phyloP scores from a whole-genome alignment of 306 rosid genomes.

The Urtica urens region DNA sequence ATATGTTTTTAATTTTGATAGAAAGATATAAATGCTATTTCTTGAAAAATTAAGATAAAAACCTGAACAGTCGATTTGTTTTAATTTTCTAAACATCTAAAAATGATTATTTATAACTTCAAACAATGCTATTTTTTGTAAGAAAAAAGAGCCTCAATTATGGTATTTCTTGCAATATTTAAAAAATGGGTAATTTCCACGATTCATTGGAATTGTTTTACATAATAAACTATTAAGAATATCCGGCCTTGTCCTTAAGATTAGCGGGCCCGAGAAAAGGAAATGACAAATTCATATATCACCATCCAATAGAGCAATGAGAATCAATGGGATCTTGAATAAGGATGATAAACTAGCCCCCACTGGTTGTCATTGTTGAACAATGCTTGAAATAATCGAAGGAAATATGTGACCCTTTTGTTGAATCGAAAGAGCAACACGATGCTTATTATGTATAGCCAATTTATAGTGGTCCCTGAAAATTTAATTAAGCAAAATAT shows the following conservation, averaged over 20 bases:
- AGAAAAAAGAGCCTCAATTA: too few species aligned
- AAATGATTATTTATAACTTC: too few species aligned
- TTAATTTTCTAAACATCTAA: too few species aligned
- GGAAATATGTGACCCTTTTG: conserved; percentile 21
- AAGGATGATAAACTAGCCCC: conserved; percentile 38
- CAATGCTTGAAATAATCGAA: conserved; percentile 32
- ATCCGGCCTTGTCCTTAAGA: background rate
- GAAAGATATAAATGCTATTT: too few species aligned
- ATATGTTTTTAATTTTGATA: too few species aligned
- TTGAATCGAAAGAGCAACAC: conserved; percentile 16
- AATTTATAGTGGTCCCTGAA: conserved; percentile 36
- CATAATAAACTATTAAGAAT: background rate
- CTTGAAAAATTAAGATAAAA: too few species aligned
- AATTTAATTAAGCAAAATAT: conserved; percentile 3
- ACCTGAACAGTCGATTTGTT: too few species aligned
- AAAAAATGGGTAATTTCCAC: too few species aligned
- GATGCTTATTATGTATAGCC: conserved; percentile 15
- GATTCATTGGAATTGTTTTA: too few species aligned
- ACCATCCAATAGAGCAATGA: conserved; percentile 40
- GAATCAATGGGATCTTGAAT: conserved; percentile 52
- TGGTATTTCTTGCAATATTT: too few species aligned
- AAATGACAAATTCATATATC: conserved; percentile 37
- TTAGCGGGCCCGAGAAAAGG: conserved; percentile 47
- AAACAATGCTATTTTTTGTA: too few species aligned
- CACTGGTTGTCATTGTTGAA: conserved; percentile 29